These are phyloP conservation scores for Xerocomellus amylosporus DNA, from an alignment of 768 basidiomycete genomes.

Conservation along the genomic window DNA sequence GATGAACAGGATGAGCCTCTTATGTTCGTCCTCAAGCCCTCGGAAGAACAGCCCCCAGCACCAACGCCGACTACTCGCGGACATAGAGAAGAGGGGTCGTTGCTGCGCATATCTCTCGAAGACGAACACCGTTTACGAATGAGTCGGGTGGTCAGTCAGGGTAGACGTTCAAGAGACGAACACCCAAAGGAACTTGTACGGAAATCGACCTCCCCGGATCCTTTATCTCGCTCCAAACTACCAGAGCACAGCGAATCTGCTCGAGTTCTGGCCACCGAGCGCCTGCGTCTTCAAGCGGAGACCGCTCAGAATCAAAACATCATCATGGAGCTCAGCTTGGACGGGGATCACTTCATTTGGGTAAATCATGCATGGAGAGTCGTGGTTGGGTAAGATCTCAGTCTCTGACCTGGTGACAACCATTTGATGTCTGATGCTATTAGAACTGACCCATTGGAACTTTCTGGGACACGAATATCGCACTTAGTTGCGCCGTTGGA, in stretches of 20 bases:
- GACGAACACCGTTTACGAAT: conserved; percentile 43
- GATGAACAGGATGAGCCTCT: conserved; percentile 89
- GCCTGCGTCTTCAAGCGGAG: conserved; percentile 86
- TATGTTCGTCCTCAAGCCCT: conserved; percentile 90
- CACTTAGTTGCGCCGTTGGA: conserved; percentile 76
- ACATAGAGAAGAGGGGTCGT: conserved; percentile 36
- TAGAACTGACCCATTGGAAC: conserved; percentile 80
- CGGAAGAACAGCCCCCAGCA: conserved; percentile 51
- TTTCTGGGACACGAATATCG: conserved; percentile 79
- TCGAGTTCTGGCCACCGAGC: conserved; percentile 83
- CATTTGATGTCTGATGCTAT: conserved; percentile 14
- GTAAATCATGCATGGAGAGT: conserved; percentile 94
- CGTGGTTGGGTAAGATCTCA: conserved; percentile 73
- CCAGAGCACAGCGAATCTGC: conserved; percentile 69
- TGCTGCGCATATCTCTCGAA: conserved; percentile 38
- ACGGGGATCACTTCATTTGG: conserved; percentile 95
- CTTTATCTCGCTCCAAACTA: conserved; percentile 39
- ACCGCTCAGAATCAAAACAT: conserved; percentile 95
- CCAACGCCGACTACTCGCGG: conserved; percentile 39
- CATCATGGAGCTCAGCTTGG: conserved; percentile 89
- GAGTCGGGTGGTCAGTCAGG: conserved; percentile 48
- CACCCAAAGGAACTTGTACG: conserved; percentile 47
- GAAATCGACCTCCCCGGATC: conserved; percentile 37
- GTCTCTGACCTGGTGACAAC: neutral
- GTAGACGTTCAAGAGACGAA: conserved; percentile 58